A percentile compares a stretch with the other conserved stretches of the same genome.
Evolutionary conservation across 352 stramenopile species (phyloP).

Genomic region (Pythium sukuiense): DNA sequence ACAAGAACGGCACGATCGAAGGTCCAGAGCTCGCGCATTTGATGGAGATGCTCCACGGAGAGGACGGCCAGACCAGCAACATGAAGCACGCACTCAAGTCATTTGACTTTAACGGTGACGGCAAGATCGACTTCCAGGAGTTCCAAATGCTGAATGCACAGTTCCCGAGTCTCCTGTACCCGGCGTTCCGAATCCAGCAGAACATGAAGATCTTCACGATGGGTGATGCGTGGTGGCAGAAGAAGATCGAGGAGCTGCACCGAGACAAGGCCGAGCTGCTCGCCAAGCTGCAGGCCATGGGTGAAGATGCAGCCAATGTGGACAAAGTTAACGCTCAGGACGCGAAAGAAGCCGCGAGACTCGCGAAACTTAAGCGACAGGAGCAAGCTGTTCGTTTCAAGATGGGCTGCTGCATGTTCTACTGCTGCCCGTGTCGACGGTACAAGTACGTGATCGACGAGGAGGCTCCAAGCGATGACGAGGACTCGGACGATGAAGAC

Average conservation of each 20-base stretch:
- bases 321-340: slow-evolving; percentile 32
- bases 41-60: slow-evolving; percentile 61
- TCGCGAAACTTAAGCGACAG: slow-evolving; percentile 52
- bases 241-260: slow-evolving; percentile 53
- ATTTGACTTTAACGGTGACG: slow-evolving; percentile 73
- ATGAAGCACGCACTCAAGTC: slow-evolving; percentile 60
- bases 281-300: slow-evolving; percentile 30
- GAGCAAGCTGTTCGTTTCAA: slow-evolving; percentile 54
- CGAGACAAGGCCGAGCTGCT: slow-evolving; percentile 48
- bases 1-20: slow-evolving; percentile 77
- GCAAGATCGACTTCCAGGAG: slow-evolving; percentile 72
- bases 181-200: slow-evolving; percentile 70
- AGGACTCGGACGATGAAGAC: slow-evolving; percentile 41
- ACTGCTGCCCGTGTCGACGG: slow-evolving; percentile 62
- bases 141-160: slow-evolving; percentile 63
- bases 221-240: slow-evolving; percentile 63
- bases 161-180: slow-evolving; percentile 68
- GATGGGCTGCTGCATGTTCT: slow-evolving; percentile 70
- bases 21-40: slow-evolving; percentile 58
- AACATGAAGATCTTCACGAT: slow-evolving; percentile 73
- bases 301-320: slow-evolving; percentile 30
- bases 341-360: slow-evolving; percentile 16
- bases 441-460: slow-evolving; percentile 62
- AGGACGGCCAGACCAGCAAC: slow-evolving; percentile 64
- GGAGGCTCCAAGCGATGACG: slow-evolving; percentile 27